Percentiles rank a stretch among this genome's conserved stretches.
phyloP scores from a whole-genome alignment of 495 filamentous ascomycete genomes.

The Clavariopsis aquatica region DNA sequence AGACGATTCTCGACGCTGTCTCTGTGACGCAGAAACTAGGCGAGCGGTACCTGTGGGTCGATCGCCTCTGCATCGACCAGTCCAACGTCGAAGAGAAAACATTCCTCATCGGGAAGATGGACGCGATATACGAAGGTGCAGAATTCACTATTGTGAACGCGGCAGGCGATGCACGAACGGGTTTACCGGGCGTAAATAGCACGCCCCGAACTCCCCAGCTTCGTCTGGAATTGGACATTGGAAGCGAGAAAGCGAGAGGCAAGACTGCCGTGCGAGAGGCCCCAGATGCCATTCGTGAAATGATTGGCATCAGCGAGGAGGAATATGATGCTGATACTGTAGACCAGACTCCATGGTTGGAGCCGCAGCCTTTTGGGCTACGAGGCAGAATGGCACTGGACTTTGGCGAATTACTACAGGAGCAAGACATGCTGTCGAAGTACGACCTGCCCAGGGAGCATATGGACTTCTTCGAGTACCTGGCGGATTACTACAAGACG shows the following conservation, averaged over 20 bases:
- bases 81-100: background rate
- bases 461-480: background rate
- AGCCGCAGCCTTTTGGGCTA: background rate
- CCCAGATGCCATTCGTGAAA: background rate
- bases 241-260: background rate
- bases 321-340: background rate
- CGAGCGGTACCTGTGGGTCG: background rate
- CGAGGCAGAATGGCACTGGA: background rate
- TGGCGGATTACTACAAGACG: background rate
- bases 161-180: background rate
- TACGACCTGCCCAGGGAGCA: background rate
- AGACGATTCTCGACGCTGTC: background rate
- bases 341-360: background rate
- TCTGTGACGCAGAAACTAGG: background rate
- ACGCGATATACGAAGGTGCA: background rate
- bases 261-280: background rate
- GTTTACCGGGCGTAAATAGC: background rate
- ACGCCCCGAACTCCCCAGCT: background rate
- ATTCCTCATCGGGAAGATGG: background rate
- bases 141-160: background rate
- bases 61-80: background rate
- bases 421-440: background rate
- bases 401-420: background rate
- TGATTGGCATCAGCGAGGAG: background rate
- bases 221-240: background rate